Base-by-base conservation (phyloP, 140 eudicot genomes). In the Cichorium intybus region DNA sequence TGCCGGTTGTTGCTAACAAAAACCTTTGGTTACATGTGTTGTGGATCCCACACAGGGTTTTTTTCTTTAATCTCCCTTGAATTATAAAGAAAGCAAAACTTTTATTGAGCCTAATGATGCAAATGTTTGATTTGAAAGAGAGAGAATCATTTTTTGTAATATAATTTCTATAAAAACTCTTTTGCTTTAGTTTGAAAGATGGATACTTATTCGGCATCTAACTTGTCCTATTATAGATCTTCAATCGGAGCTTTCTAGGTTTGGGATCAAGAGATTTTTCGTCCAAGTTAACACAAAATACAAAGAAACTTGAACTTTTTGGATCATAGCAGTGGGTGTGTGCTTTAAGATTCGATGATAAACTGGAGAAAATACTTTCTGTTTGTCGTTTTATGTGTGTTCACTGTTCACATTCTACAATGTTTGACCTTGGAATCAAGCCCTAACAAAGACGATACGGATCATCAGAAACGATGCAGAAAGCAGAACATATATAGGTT, bases 361-460 rank as follows among this genome's bases (percentile, higher is more conserved):
- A 14, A 43, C 49, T 15, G 20, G 15, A 41, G 48, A 41, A 43
- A 15, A 43, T 15, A 43, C 49, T 14, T 14, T 43, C 49, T 43
- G 49, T 43, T 14, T 0, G 4, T 39, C 16, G 16, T 39, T 39
- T 12, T 12, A 39, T 28, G 24, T n/a, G 45, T 28, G 11, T 54
- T 35, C 20, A 54, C 60, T 4, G n/a, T n/a, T n/a, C n/a, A n/a
- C n/a, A n/a, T n/a, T 53, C 37, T 15, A 24, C 12, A 28, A 12
- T 34, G 50, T 20, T 35, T 22, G 65, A 60, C 33, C 20, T 34
- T n/a, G 2, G 29, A 34, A 59, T 59, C 64, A 59, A 59, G 49
- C 64, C 47, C 64, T 58, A 58, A 58, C 64, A 10, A 58, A 58
- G 64, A 58, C 11, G 46, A 39, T 39, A 12, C 12, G 46, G n/a